Conservation (phyloP, 1,284 basidiomycete species). For the Sanguinoderma infundibulare region DNA sequence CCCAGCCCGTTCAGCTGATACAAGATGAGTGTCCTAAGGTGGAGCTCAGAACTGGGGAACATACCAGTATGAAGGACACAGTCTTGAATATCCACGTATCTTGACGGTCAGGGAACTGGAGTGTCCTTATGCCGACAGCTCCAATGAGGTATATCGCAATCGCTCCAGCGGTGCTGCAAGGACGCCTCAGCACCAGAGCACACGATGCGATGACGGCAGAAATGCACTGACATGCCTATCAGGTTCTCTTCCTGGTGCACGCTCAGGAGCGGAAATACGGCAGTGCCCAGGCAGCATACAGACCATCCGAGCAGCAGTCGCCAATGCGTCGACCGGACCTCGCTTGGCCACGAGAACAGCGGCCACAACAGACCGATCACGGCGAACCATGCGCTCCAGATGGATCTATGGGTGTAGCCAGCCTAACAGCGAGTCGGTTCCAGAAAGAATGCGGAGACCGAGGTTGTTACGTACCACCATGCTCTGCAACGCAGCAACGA, state of each 20-base stretch:
- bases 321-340: constrained; percentile 35
- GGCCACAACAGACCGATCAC: constrained; percentile 77
- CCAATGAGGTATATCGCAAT: constrained; percentile 16
- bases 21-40: background rate
- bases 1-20: constrained; percentile 17
- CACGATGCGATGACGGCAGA: background rate
- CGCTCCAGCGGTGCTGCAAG: constrained; percentile 7
- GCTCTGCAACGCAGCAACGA: constrained; percentile 55
- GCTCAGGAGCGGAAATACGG: constrained; percentile 72
- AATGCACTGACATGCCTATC: constrained; percentile 53
- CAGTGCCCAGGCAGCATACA: constrained; percentile 55
- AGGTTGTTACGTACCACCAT: constrained; percentile 66
- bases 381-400: constrained; percentile 77
- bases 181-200: background rate
- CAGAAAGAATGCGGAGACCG: background rate
- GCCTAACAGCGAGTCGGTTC: constrained; percentile 41
- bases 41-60: background rate
- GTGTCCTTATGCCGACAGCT: background rate
- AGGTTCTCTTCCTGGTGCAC: constrained; percentile 80
- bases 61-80: constrained; percentile 6
- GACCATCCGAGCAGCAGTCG: constrained; percentile 52
- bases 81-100: constrained; percentile 11
- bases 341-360: constrained; percentile 47
- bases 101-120: constrained; percentile 2
- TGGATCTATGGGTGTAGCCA: constrained; percentile 69